Evolutionary conservation across 345 rosid species (phyloP).

Genomic region (Brassica rapa): DNA sequence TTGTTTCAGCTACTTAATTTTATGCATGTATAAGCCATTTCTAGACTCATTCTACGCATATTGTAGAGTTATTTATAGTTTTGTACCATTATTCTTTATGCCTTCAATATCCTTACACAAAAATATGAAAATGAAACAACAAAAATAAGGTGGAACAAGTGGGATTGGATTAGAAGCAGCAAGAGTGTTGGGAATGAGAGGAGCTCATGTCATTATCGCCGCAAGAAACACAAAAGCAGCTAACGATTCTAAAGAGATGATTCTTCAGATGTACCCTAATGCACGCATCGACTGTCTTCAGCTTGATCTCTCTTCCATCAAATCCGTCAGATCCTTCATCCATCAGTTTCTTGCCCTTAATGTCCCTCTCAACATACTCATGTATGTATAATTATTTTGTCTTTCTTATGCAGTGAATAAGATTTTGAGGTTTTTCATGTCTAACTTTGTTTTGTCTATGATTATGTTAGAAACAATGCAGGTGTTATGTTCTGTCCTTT

Average conservation of each 20-base stretch:
- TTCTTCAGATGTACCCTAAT: constrained; percentile 41
- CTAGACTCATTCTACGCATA: background rate
- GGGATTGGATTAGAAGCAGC: constrained; percentile 94
- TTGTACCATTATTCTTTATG: background rate
- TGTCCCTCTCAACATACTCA: constrained; percentile 74
- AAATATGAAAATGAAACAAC: background rate
- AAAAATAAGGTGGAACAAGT: constrained; percentile 72
- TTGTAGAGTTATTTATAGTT: background rate
- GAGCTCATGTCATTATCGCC: constrained; percentile 73
- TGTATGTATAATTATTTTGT: constrained; percentile 41
- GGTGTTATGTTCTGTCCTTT: constrained; percentile 86
- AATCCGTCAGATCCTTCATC: constrained; percentile 57
- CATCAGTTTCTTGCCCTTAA: constrained; percentile 53
- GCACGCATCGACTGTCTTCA: constrained; percentile 58
- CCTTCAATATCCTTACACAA: background rate
- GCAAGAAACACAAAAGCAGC: constrained; percentile 83
- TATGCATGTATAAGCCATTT: background rate
- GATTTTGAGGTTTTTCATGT: background rate
- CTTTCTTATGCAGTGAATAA: background rate
- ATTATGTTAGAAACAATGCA: constrained; percentile 71
- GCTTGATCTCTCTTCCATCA: constrained; percentile 63
- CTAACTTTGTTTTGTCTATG: background rate
- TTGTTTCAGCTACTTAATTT: background rate
- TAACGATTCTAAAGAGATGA: constrained; percentile 55
- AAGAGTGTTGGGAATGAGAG: constrained; percentile 67